phyloP scores from a whole-genome alignment of 768 basidiomycete genomes.

The Kwoniella bestiolae region DNA sequence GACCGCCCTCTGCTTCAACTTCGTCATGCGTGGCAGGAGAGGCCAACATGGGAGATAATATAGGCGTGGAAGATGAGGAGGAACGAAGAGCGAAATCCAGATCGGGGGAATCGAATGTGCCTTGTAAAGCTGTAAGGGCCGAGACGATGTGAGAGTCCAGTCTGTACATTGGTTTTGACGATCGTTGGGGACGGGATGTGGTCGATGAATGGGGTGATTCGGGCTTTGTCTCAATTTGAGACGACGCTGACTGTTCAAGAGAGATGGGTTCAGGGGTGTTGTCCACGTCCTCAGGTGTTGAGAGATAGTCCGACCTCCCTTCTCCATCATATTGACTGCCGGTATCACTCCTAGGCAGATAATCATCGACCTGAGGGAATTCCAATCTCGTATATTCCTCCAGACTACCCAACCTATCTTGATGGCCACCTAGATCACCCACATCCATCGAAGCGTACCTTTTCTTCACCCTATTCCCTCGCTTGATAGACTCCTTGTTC shows the following conservation, averaged over 20 bases:
- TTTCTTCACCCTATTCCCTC: conserved; percentile 23
- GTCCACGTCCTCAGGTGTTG: background rate
- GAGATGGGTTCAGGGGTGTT: background rate
- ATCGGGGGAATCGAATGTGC: conserved; percentile 28
- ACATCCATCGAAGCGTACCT: conserved; percentile 1
- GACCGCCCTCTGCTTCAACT: conserved; percentile 8
- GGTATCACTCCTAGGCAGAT: background rate
- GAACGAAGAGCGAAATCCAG: conserved; percentile 26
- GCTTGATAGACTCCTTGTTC: conserved; percentile 21
- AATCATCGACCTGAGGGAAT: background rate
- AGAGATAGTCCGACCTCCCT: background rate
- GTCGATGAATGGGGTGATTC: background rate
- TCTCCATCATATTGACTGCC: too few relatives aligned
- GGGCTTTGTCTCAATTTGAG: background rate
- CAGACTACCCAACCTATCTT: conserved; percentile 7
- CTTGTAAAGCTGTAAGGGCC: conserved; percentile 28
- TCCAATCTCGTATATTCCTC: background rate
- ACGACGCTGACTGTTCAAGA: background rate
- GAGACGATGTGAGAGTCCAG: conserved; percentile 39
- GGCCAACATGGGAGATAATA: background rate
- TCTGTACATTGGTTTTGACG: conserved; percentile 22
- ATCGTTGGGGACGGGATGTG: background rate
- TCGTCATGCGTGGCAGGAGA: background rate
- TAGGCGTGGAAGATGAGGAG: background rate
- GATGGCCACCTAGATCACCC: background rate